Evolutionary conservation across 148 eudicot genomes (phyloP), one percentile per base, ranked within the genome.

Genomic region (Cornus controversa): DNA sequence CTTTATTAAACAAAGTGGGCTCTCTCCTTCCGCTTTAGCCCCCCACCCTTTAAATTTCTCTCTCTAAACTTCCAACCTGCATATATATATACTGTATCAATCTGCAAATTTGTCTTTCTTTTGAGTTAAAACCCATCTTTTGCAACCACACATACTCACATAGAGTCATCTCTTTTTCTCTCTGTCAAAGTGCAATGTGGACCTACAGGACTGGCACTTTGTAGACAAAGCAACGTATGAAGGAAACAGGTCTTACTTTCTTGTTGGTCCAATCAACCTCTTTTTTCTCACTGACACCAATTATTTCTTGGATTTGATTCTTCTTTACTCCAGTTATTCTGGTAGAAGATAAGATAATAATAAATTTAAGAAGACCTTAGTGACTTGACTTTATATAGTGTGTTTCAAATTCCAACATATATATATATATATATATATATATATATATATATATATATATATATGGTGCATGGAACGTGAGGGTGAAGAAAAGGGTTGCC

Each of bases 291-390:
- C n/a, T 71, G 18, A 37, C 63, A 78, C 70, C 80, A 78, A 70
- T 70, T 78, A 70, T 64, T 25, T 70, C 69, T 63, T 65, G 37
- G 75, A 71, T 71, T 78, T 78, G 76, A 71, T 78, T 71, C 75
- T 69, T 45, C 67, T 28, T 14, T 70, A 9, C 79, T 14, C 47
- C 74, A 77, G 72, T 72, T 9, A n/a, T 45, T 45, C 10, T 50
- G 5, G 9, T 10, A 14, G 25, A 47, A 9, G 53, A 26, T 8
- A 2, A 14, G 25, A 47, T 9, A 27, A 26, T 8, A 2, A 50
- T 45, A 14, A 47, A 47, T 47, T 10, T 22, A 29, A 15, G 13
- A 57, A 16, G 73, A 45, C 64, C 40, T 10, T 71, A 27, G 64
- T 16, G 64, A 2, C 2, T 11, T 50, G 57, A 53, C 37, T 53